These are phyloP conservation scores for Calonectria pteridis DNA, from an alignment of 2,329 filamentous ascomycete genomes.

Conservation along the genomic window DNA sequence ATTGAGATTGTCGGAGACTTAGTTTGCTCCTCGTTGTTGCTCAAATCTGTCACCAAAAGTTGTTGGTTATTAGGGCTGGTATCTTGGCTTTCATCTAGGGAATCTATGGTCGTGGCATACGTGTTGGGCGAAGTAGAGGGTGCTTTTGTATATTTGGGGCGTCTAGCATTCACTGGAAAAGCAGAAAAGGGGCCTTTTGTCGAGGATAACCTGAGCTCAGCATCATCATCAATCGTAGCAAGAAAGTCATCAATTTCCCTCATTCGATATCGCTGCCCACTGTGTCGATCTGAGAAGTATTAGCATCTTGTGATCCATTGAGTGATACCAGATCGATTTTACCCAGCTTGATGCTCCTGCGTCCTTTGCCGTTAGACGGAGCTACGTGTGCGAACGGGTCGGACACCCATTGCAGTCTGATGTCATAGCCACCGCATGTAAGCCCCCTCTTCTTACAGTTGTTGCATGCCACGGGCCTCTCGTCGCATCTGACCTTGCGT, in stretches of 20 bases:
- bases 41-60: neutral
- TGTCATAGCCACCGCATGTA: constrained; percentile 24
- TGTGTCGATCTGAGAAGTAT: neutral
- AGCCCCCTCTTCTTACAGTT: constrained; percentile 30
- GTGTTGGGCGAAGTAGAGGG: too few relatives aligned
- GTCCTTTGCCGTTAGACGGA: constrained; percentile 11
- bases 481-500: constrained; percentile 30
- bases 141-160: neutral
- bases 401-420: constrained; percentile 25
- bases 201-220: neutral
- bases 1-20: neutral
- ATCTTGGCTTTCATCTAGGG: neutral
- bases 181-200: constrained; percentile 22
- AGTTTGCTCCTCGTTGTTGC: neutral
- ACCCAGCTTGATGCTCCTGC: constrained; percentile 26
- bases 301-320: neutral
- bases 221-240: constrained; percentile 16
- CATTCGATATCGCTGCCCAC: constrained; percentile 11
- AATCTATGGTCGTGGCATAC: neutral
- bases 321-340: neutral
- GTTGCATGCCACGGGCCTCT: constrained; percentile 19
- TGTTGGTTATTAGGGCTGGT: neutral
- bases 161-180: neutral
- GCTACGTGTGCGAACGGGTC: constrained; percentile 13
- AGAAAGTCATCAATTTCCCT: constrained; percentile 24